A percentile compares a stretch with the other conserved stretches of the same genome.
These are phyloP conservation scores for Fusarium sp. DNA, from an alignment of 2,329 filamentous ascomycete species.

Conservation along the genomic window DNA sequence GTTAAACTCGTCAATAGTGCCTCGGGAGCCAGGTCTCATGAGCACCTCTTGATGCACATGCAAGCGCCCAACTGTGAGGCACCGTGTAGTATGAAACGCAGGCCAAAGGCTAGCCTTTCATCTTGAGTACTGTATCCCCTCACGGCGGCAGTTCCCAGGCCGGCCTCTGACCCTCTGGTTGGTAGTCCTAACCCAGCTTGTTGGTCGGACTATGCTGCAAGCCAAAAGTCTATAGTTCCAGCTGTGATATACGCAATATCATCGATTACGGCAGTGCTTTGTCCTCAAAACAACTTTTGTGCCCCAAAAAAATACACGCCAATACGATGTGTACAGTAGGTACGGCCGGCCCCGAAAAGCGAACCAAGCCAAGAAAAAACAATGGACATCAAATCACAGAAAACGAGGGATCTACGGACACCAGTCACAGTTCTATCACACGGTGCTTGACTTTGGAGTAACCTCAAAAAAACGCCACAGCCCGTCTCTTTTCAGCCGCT, in stretches of 20 bases:
- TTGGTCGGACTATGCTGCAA: conserved; percentile 4
- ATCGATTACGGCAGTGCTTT: conserved; percentile 12
- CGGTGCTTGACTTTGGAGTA: conserved; percentile 23
- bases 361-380: conserved; percentile 32
- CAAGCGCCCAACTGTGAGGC: conserved; percentile 32
- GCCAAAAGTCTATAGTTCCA: conserved; percentile 23
- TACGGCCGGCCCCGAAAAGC: conserved; percentile 37
- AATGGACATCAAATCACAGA: conserved; percentile 38
- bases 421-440: conserved; percentile 6
- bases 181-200: conserved; percentile 13
- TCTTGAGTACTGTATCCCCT: conserved; percentile 5
- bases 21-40: conserved; percentile 42
- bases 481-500: conserved; percentile 31
- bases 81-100: conserved; percentile 7
- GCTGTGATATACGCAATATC: not conserved
- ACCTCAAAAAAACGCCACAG: conserved; percentile 25
- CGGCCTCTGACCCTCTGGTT: conserved; percentile 10
- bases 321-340: conserved; percentile 16
- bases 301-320: conserved; percentile 33
- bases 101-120: not conserved
- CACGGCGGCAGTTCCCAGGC: conserved; percentile 7
- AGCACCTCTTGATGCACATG: conserved; percentile 40
- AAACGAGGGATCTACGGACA: conserved; percentile 28
- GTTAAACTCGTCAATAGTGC: conserved; percentile 28
- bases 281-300: conserved; percentile 19